Base-by-base conservation (phyloP, 495 filamentous ascomycete genomes). In the Lasiosphaeriaceae sp. region DNA sequence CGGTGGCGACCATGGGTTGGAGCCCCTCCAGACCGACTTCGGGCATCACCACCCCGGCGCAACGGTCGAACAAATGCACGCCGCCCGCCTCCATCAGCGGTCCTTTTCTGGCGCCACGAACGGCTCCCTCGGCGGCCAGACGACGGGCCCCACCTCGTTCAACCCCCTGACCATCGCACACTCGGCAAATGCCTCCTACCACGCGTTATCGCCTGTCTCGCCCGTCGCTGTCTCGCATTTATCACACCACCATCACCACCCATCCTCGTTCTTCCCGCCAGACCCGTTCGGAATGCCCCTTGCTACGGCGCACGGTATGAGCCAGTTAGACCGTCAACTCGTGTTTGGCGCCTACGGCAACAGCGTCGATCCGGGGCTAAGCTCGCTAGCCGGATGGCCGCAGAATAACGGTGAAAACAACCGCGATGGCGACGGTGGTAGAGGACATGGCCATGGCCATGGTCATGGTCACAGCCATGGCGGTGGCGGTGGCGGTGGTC, bases 301-400 rank as follows among this genome's bases (percentile, higher is more conserved):
- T 2, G 57, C 37, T 19, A 41, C 66, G 9, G 50, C 73, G 67
- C 29, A 80, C 37, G 70, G 68, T 20, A 66, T 82, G 50, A 80
- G 81, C 3, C 84, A 88, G 63, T 80, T 92, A 11, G 89, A 91
- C 65, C 81, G 88, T 0, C 89, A 90, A 61, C 83, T 92, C 48
- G 86, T 91, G 12, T 90, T 90, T 60, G 86, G 86, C 56, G 88
- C 87, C 1, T 92, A 91, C 62, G 77, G 78, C n/a, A 83, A 62
- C n/a, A 53, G 56, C 19, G 54, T 64, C 16, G 65, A 65, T 19
- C 56, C 62, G 1, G 50, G 54, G 4, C 14, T 61, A 23, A 55
- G 39, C 19, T 55, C 55, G 21, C 45, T 61, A 11, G 61, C 65
- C 3, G 63, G 61, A 21, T 67, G 65, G 67, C 31, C 63, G 17